These are phyloP conservation scores for Clausena lansium DNA, from an alignment of 345 rosid genomes.

Conservation along the genomic window DNA sequence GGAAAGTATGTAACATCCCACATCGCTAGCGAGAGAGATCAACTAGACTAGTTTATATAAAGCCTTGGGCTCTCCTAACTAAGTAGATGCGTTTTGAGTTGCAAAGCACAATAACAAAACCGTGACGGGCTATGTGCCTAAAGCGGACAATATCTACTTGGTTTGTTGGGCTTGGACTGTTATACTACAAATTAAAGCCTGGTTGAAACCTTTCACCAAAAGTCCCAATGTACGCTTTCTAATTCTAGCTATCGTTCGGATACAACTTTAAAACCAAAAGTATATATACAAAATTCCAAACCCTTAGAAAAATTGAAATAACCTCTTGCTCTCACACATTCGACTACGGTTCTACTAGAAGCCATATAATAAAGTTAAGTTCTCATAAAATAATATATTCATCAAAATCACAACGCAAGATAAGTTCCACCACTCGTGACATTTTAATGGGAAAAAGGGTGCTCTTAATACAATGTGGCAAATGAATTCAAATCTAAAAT, in stretches of 20 bases:
- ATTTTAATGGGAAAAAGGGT: neutral
- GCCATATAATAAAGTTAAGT: neutral
- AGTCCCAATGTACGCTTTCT: neutral
- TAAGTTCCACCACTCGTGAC: neutral
- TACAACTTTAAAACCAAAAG: neutral
- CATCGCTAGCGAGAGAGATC: too few species aligned
- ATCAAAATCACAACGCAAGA: neutral
- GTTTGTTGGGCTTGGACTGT: too few species aligned
- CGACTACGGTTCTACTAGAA: neutral
- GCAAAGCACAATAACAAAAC: too few species aligned
- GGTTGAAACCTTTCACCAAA: neutral
- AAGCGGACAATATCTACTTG: too few species aligned
- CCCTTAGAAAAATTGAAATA: neutral
- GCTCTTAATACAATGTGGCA: neutral
- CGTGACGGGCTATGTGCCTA: too few species aligned
- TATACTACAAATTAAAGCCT: neutral
- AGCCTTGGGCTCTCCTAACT: too few species aligned
- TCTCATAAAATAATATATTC: neutral
- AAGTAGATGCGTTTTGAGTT: too few species aligned
- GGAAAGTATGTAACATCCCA: too few species aligned
- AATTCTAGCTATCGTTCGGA: neutral
- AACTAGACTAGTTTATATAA: too few species aligned
- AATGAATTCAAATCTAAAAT: neutral
- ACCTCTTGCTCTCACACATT: neutral
- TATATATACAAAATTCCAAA: neutral